Conservation (phyloP, 1,139 yeast species). For the Citeromyces hawaiiensis region DNA sequence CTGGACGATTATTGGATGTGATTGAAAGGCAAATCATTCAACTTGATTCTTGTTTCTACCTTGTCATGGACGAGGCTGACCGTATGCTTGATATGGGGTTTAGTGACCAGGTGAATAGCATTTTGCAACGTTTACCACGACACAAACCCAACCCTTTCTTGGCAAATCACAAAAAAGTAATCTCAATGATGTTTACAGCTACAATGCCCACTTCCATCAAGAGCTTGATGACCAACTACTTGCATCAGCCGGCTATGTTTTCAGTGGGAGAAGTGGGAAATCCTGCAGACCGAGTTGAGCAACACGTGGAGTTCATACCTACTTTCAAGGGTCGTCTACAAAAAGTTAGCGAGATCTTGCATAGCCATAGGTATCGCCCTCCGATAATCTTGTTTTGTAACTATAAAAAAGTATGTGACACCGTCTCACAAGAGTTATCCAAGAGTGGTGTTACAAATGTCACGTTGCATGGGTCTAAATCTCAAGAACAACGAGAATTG, state of each 20-base stretch:
- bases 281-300: slow-evolving; percentile 57
- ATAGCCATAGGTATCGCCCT: slow-evolving; percentile 19
- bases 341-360: slow-evolving; percentile 21
- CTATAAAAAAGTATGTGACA: slow-evolving; percentile 60
- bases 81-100: slow-evolving; percentile 93
- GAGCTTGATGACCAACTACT: slow-evolving; percentile 45
- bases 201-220: slow-evolving; percentile 76
- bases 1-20: slow-evolving; percentile 79
- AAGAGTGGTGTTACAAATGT: slow-evolving; percentile 35
- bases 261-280: slow-evolving; percentile 54
- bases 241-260: slow-evolving; percentile 48
- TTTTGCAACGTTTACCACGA: slow-evolving; percentile 35
- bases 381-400: slow-evolving; percentile 79
- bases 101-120: slow-evolving; percentile 59
- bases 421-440: slow-evolving; percentile 34
- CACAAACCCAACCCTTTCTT: slow-evolving; percentile 12
- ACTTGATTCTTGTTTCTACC: slow-evolving; percentile 47
- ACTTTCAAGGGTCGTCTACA: slow-evolving; percentile 23
- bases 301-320: slow-evolving; percentile 42
- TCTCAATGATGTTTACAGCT: slow-evolving; percentile 86
- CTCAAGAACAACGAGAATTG: slow-evolving; percentile 79
- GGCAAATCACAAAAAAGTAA: slow-evolving; percentile 13
- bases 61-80: slow-evolving; percentile 89
- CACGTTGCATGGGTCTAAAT: slow-evolving; percentile 74
- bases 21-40: slow-evolving; percentile 53